phyloP scores from a whole-genome alignment of 2,329 filamentous ascomycete species.

The Penicillium nordicum region DNA sequence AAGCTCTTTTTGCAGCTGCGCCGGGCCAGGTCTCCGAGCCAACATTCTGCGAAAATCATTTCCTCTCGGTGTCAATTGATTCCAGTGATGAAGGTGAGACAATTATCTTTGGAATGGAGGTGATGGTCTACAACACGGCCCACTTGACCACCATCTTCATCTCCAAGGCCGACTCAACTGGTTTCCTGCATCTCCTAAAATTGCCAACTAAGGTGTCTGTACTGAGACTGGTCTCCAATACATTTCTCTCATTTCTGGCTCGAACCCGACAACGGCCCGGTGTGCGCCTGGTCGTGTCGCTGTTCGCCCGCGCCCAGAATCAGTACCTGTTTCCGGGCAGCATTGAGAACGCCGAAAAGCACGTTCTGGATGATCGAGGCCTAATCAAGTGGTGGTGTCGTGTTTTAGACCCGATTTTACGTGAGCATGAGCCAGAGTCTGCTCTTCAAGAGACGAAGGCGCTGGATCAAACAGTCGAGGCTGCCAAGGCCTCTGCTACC shows the following conservation, averaged over 20 bases:
- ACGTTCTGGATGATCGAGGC: conserved; percentile 85
- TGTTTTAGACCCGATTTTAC: conserved; percentile 73
- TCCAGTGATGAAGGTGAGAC: conserved; percentile 47
- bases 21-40: conserved; percentile 67
- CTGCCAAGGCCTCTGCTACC: conserved; percentile 48
- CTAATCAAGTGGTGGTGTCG: conserved; percentile 96
- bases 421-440: conserved; percentile 44
- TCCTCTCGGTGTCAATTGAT: conserved; percentile 57
- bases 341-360: conserved; percentile 77
- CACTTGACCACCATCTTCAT: conserved; percentile 85
- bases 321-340: conserved; percentile 96
- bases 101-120: conserved; percentile 77
- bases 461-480: conserved; percentile 29
- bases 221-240: conserved; percentile 63
- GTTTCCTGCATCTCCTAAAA: conserved; percentile 68
- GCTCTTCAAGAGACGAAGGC: conserved; percentile 31
- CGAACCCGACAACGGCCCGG: conserved; percentile 61
- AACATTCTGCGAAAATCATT: conserved; percentile 87
- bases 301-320: conserved; percentile 87
- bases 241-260: conserved; percentile 74
- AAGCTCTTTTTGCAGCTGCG: conserved; percentile 74
- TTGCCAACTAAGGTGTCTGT: conserved; percentile 65
- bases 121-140: conserved; percentile 80
- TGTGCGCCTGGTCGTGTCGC: conserved; percentile 71
- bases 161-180: conserved; percentile 94